A percentile compares a stretch with the other conserved stretches of the same genome.
Evolutionary conservation across 2,329 filamentous ascomycete genomes (phyloP).

Genomic region (Pseudodiploospora longispora): DNA sequence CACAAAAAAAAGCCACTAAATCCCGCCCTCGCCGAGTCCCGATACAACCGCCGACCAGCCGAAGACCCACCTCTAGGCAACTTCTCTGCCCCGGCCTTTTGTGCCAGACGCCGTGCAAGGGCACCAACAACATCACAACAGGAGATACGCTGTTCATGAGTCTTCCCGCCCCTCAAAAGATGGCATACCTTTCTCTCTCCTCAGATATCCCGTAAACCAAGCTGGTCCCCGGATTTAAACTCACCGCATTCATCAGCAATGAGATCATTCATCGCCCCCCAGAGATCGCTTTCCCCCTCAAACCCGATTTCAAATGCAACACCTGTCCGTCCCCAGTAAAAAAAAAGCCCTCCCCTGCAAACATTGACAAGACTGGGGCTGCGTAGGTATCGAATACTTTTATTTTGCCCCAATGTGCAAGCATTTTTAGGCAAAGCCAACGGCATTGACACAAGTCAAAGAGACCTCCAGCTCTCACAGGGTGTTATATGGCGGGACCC

Average conservation of each 20-base stretch:
- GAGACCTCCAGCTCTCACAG: neutral
- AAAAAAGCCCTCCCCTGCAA: neutral
- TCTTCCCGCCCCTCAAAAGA: too few species aligned
- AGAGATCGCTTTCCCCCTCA: neutral
- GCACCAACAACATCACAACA: too few species aligned
- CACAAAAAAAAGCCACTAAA: constrained; percentile 12
- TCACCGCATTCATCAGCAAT: neutral
- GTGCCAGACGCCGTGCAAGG: too few species aligned
- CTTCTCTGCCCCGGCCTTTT: too few species aligned
- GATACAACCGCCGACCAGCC: constrained; percentile 6
- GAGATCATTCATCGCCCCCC: neutral
- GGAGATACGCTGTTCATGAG: too few species aligned
- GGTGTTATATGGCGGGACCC: constrained; percentile 1
- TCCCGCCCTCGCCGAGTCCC: constrained; percentile 2
- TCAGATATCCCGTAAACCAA: too few species aligned
- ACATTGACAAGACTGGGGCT: neutral
- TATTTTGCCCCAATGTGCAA: neutral
- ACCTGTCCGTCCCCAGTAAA: constrained; percentile 5
- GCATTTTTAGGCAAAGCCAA: too few species aligned
- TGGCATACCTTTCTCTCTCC: too few species aligned
- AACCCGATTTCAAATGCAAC: constrained; percentile 5
- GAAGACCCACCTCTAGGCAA: neutral
- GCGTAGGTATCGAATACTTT: constrained; percentile 5
- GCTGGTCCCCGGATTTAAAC: too few species aligned
- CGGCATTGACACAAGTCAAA: neutral